phyloP scores from a whole-genome alignment of 2,329 filamentous ascomycete species.

The Aspergillus tanneri region DNA sequence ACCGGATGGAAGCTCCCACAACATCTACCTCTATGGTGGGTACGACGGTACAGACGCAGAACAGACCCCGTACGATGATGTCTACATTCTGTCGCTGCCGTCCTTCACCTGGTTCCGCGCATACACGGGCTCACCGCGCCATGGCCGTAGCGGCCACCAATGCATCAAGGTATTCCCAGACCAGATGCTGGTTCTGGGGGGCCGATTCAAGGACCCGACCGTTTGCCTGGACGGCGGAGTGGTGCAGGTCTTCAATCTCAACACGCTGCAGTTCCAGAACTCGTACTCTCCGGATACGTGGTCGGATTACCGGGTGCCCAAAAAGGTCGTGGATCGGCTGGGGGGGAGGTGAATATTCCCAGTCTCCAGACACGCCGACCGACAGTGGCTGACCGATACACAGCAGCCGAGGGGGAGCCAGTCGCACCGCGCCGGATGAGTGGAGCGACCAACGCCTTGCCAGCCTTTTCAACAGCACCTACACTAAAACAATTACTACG shows the following conservation, averaged over 20 bases:
- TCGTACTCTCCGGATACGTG: slow-evolving; percentile 7
- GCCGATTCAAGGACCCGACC: no score
- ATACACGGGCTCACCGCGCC: no score
- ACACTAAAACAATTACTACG: slow-evolving; percentile 7
- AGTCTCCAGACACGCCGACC: no score
- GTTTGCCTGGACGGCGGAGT: not conserved
- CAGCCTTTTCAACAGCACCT: slow-evolving; percentile 1
- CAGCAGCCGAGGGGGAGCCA: slow-evolving; percentile 9
- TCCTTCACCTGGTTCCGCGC: no score
- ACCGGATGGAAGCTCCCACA: no score
- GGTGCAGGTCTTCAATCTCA: slow-evolving; percentile 13
- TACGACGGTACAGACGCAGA: no score
- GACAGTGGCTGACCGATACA: not conserved
- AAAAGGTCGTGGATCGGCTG: slow-evolving; percentile 1
- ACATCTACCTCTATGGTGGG: no score
- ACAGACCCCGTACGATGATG: no score
- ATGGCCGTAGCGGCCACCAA: no score
- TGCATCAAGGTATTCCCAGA: no score
- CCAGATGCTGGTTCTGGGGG: no score
- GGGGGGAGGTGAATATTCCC: slow-evolving; percentile 7
- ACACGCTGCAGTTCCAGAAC: slow-evolving; percentile 9
- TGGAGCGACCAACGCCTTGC: slow-evolving; percentile 8
- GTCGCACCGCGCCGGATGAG: not conserved
- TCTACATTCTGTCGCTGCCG: no score
- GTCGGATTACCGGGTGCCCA: slow-evolving; percentile 9